phyloP scores from a whole-genome alignment of 345 rosid genomes.

The Aegle marmelos region DNA sequence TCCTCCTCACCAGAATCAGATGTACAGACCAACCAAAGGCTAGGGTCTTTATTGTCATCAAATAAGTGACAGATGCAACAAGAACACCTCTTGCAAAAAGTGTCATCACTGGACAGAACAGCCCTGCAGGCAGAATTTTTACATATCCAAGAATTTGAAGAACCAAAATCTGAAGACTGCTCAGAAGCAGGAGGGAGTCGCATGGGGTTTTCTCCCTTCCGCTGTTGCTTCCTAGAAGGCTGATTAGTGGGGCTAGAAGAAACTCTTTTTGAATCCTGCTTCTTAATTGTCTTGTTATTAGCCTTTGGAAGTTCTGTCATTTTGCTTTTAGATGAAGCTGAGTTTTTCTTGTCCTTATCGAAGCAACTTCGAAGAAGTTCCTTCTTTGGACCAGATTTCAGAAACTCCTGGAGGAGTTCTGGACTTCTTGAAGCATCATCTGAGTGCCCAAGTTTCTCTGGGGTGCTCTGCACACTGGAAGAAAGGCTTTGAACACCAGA shows the following conservation, averaged over 20 bases:
- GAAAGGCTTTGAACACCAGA: constrained; percentile 58
- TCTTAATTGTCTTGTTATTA: constrained; percentile 52
- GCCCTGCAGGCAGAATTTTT: constrained; percentile 75
- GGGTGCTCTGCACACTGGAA: constrained; percentile 60
- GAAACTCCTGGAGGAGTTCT: constrained; percentile 56
- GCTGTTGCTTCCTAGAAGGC: constrained; percentile 54
- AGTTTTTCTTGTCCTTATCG: constrained; percentile 48
- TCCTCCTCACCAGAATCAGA: constrained; percentile 56
- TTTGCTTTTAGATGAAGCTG: constrained; percentile 61
- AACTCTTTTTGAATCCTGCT: constrained; percentile 54
- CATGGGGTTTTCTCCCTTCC: constrained; percentile 65
- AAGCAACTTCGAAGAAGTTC: constrained; percentile 48
- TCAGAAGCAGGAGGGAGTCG: constrained; percentile 40
- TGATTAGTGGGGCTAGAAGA: constrained; percentile 34
- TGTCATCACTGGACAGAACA: constrained; percentile 51
- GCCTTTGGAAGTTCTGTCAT: constrained; percentile 50
- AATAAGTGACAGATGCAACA: constrained; percentile 89
- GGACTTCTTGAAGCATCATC: constrained; percentile 61
- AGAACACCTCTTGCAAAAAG: constrained; percentile 95
- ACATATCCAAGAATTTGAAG: constrained; percentile 61
- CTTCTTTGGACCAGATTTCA: constrained; percentile 51
- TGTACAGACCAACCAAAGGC: constrained; percentile 74
- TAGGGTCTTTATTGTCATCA: constrained; percentile 89
- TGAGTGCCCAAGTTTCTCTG: constrained; percentile 52
- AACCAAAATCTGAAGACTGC: constrained; percentile 42